Evolutionary conservation across 1,139 yeast genomes (phyloP), one percentile per base, ranked within the genome.

Genomic region (Geotrichum australiense): DNA sequence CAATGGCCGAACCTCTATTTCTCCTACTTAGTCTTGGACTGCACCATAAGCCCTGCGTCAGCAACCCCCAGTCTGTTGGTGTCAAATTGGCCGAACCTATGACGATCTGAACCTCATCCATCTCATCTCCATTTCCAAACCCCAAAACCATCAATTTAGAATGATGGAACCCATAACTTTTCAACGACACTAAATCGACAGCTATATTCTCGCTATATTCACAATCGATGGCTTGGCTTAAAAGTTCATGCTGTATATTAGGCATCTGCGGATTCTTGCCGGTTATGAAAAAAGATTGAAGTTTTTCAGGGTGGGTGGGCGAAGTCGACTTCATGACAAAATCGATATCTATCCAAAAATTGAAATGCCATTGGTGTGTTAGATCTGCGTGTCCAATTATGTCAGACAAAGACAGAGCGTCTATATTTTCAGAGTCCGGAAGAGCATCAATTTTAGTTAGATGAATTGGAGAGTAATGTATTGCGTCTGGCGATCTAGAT

Each of bases 11-110:
- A 5, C 21, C 15, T 20, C 12, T 20, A 14, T 5, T 31, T 5
- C 35, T 21, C 23, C 27, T 24, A 25, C 27, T 35, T 35, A 60
- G 44, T 19, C 52, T 39, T 1, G 59, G 59, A 14, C 58, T 52
- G 20, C 49, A 45, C 65, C 64, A 62, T 2, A 53, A 53, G 1
- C 61, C 63, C 39, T 60, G 61, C 21, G 62, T 51, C 59, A 58
- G 55, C 39, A 53, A 54, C 2, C 39, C 47, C 66, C 66, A 62
- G 45, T 62, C 66, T 28, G 53, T 50, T 18, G 42, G 47, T 8
- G 58, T 58, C 49, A 62, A 23, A 35, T 62, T 62, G n/a, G 63
- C 63, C 0, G 66, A 62, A 41, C 59, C 64, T 5, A 62, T 51
- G 10, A 62, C 57, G 5, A 62, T 49, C 38, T 59, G 63, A 14